Conservation (phyloP, 2,329 filamentous ascomycete genomes). For the Daldinia sp. region DNA sequence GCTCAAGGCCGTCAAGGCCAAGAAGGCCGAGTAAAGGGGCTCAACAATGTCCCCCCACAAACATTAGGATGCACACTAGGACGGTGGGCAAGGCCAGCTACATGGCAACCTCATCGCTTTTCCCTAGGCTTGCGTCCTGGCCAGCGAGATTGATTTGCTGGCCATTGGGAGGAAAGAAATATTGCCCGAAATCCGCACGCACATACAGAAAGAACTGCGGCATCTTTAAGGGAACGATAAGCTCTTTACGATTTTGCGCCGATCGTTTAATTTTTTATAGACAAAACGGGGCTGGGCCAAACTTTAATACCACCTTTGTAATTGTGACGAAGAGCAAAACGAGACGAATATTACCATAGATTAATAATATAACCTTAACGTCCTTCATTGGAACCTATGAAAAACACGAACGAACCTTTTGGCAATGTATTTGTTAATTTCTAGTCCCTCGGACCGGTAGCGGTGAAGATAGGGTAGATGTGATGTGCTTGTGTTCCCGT, state of each 20-base stretch:
- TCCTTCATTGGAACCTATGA: constrained; percentile 35
- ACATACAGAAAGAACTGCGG: constrained; percentile 1
- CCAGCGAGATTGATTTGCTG: constrained; percentile 27
- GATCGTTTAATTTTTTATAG: constrained; percentile 42
- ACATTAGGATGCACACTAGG: constrained; percentile 5
- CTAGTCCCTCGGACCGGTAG: neutral
- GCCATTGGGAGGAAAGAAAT: constrained; percentile 33
- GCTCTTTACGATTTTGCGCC: constrained; percentile 34
- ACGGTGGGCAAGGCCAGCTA: constrained; percentile 3
- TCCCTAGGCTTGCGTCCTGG: neutral
- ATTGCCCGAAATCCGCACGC: constrained; percentile 17
- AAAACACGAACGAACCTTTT: constrained; percentile 15
- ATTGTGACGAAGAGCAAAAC: constrained; percentile 38
- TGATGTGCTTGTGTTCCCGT: neutral
- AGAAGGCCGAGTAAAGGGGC: constrained; percentile 72
- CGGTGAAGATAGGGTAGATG: neutral
- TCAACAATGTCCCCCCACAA: neutral
- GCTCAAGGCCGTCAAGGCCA: constrained; percentile 71
- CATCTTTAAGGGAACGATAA: constrained; percentile 13
- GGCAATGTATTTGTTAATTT: neutral
- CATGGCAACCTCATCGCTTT: neutral
- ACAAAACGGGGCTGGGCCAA: constrained; percentile 37
- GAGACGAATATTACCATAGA: constrained; percentile 36
- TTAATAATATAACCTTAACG: constrained; percentile 39
- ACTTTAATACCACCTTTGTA: constrained; percentile 42